Evolutionary conservation across 192 early-diverging fungal species (phyloP).

Genomic region (Irineochytrium annulatum): DNA sequence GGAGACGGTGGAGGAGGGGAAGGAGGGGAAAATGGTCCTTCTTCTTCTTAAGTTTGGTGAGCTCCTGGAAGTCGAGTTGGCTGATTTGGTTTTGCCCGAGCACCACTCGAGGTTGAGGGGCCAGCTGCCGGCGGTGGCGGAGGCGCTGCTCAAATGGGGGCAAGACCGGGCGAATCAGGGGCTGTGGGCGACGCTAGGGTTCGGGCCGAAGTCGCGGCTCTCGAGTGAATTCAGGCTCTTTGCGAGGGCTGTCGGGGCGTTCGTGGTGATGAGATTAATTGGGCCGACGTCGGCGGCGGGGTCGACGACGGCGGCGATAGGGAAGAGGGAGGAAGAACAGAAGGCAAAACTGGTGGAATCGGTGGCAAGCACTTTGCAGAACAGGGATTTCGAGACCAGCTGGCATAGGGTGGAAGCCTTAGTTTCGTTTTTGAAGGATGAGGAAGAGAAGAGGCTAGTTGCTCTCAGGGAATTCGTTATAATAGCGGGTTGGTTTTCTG

Average conservation of each 20-base stretch:
- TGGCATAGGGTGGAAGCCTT: not conserved
- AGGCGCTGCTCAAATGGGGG: slow-evolving; percentile 24
- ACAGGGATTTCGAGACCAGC: not conserved
- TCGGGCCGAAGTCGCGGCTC: slow-evolving; percentile 22
- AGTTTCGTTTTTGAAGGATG: not conserved
- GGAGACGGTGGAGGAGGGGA: slow-evolving; percentile 11
- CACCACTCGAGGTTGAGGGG: slow-evolving; percentile 25
- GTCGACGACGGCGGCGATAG: not conserved
- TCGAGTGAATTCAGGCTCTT: slow-evolving; percentile 16
- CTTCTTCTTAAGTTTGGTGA: slow-evolving; percentile 25
- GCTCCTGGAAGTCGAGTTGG: slow-evolving; percentile 6
- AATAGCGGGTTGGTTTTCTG: not conserved
- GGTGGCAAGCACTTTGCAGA: not conserved
- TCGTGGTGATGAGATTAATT: slow-evolving; percentile 13
- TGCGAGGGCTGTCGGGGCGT: slow-evolving; percentile 13
- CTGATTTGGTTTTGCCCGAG: slow-evolving; percentile 2
- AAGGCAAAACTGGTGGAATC: not conserved
- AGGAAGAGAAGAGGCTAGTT: not conserved
- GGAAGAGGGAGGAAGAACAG: slow-evolving; percentile 3
- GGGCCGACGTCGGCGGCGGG: not conserved
- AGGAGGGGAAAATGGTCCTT: slow-evolving; percentile 29
- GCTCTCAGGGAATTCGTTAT: not conserved
- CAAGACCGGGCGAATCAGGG: slow-evolving; percentile 30
- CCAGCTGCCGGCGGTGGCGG: slow-evolving; percentile 18
- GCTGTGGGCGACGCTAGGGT: slow-evolving; percentile 30